A percentile compares a stretch with the other conserved stretches of the same genome.
Conservation (phyloP, 2,329 filamentous ascomycete genomes). For the Fusarium sp. region DNA sequence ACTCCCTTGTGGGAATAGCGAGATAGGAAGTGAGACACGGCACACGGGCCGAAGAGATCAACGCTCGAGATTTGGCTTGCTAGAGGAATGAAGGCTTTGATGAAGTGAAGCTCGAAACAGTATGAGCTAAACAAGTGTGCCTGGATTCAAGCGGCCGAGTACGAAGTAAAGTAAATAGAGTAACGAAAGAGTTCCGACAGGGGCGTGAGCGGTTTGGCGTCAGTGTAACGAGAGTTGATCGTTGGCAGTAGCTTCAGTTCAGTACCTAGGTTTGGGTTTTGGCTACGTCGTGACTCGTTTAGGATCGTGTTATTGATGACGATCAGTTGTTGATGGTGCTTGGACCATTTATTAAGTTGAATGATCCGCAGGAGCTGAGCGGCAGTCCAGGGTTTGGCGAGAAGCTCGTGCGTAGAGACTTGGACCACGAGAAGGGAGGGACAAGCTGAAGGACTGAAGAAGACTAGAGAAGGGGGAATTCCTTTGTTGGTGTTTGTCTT, state of each 20-base stretch:
- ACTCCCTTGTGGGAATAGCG: conserved; percentile 12
- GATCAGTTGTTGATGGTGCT: conserved; percentile 32
- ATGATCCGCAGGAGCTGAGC: conserved; percentile 26
- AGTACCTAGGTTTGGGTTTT: neutral
- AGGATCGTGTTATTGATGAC: neutral
- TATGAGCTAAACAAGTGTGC: conserved; percentile 1
- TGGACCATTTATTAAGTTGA: conserved; percentile 26
- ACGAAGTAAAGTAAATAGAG: neutral
- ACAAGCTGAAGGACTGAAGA: conserved; percentile 1
- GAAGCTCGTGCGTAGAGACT: conserved; percentile 14
- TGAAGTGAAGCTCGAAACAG: conserved; percentile 1
- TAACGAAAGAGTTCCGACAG: neutral
- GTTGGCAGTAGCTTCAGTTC: neutral
- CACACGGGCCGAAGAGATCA: conserved; percentile 39
- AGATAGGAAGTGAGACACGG: conserved; percentile 31
- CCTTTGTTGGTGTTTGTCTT: conserved; percentile 17
- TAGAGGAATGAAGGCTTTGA: conserved; percentile 37
- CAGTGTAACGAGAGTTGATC: neutral
- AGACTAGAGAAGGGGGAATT: neutral
- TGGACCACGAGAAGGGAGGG: neutral
- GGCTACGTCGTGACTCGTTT: neutral
- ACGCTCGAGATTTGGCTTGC: conserved; percentile 15
- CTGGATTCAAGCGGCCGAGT: neutral
- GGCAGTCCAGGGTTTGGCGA: neutral
- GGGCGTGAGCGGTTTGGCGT: conserved; percentile 4